Evolutionary conservation across 164 flowering plant genomes (phyloP).

Genomic region (Taxillus chinensis): DNA sequence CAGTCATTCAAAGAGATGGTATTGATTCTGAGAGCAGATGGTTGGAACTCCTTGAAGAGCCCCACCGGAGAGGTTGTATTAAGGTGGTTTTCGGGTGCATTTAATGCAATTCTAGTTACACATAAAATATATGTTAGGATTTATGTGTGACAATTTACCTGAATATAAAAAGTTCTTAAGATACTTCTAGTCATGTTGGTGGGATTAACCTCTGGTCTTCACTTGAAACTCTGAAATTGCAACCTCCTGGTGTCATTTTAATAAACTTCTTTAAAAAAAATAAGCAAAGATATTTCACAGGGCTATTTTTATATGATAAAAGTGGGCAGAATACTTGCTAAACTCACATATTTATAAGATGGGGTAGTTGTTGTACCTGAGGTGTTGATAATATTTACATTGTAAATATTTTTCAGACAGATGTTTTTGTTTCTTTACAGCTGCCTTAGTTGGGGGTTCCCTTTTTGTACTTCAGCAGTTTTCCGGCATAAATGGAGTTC

Average conservation of each 20-base stretch:
- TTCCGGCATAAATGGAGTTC: slow-evolving; percentile 85
- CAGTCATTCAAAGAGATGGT: slow-evolving; percentile 46
- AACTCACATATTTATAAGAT: neutral
- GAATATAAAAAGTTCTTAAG: no score
- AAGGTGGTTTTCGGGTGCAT: slow-evolving; percentile 22
- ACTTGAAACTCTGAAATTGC: no score
- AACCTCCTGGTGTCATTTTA: no score
- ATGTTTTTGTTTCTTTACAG: slow-evolving; percentile 32
- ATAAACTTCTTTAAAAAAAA: no score
- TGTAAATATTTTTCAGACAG: neutral
- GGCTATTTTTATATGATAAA: no score
- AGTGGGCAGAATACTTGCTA: no score
- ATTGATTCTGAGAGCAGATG: slow-evolving; percentile 53
- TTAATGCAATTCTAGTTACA: no score
- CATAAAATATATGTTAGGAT: no score
- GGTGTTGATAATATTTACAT: neutral
- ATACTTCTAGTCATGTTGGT: no score
- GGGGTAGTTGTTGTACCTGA: neutral
- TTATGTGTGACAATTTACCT: no score
- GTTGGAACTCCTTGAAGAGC: slow-evolving; percentile 62
- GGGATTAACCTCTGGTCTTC: no score
- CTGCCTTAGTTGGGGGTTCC: slow-evolving; percentile 65
- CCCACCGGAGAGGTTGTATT: slow-evolving; percentile 66
- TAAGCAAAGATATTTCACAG: no score
- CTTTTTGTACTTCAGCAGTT: slow-evolving; percentile 79